phyloP scores from a whole-genome alignment of 495 filamentous ascomycete species.

The Penicillium atrosanguineum region DNA sequence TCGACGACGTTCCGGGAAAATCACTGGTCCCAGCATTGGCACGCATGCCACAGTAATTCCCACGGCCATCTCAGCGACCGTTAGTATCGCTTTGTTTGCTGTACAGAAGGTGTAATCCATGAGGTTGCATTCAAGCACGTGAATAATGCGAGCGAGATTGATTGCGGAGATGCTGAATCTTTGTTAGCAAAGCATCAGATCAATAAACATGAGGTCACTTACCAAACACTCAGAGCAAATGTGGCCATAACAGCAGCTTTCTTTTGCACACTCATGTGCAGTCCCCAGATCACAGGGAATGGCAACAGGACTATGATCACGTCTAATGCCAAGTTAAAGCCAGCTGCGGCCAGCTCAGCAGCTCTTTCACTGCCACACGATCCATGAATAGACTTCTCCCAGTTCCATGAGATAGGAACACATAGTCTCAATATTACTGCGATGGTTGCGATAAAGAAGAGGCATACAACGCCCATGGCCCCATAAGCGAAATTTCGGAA shows the following conservation, averaged over 20 bases:
- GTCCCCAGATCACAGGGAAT: slow-evolving; percentile 15
- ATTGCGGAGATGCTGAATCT: slow-evolving; percentile 7
- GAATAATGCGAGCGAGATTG: slow-evolving; percentile 20
- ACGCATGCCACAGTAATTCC: slow-evolving; percentile 17
- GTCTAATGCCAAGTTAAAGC: slow-evolving; percentile 21
- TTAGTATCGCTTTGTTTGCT: slow-evolving; percentile 12
- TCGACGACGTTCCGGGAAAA: slow-evolving; percentile 7
- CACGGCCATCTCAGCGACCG: slow-evolving; percentile 13
- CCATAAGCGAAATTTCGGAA: background rate
- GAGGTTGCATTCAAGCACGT: slow-evolving; percentile 9
- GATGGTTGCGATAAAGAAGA: slow-evolving; percentile 17
- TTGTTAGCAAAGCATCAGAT: background rate
- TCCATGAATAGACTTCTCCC: slow-evolving; percentile 12
- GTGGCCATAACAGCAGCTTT: slow-evolving; percentile 12
- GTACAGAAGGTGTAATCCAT: slow-evolving; percentile 13
- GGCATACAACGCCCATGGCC: slow-evolving; percentile 6
- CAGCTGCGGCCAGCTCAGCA: slow-evolving; percentile 16
- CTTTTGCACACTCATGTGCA: slow-evolving; percentile 15
- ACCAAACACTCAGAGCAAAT: slow-evolving; percentile 18
- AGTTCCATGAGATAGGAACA: slow-evolving; percentile 20
- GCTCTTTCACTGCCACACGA: slow-evolving; percentile 14
- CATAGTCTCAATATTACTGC: slow-evolving; percentile 18
- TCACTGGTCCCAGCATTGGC: slow-evolving; percentile 16
- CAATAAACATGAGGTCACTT: background rate
- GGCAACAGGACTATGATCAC: slow-evolving; percentile 17